Evolutionary conservation across 2,329 filamentous ascomycete species (phyloP).

Genomic region (Cladosporium sp.): DNA sequence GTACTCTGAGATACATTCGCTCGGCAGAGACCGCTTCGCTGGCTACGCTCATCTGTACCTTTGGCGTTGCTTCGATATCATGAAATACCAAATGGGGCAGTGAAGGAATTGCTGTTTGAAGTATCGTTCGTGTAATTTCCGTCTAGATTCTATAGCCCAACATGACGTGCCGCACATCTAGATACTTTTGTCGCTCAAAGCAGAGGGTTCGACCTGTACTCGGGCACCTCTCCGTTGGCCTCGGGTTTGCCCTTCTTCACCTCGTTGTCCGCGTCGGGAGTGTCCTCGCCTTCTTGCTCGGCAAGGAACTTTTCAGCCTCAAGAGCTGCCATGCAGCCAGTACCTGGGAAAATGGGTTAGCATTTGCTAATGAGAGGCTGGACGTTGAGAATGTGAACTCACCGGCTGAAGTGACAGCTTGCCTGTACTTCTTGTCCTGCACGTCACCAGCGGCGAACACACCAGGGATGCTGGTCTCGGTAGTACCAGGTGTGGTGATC

Average conservation of each 20-base stretch:
- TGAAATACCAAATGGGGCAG: no score
- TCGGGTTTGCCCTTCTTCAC: conserved; percentile 39
- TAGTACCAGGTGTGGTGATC: conserved; percentile 79
- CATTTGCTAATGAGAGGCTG: neutral
- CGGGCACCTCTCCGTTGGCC: conserved; percentile 49
- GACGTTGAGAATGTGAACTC: conserved; percentile 34
- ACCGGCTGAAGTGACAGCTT: conserved; percentile 97
- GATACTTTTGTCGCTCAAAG: conserved; percentile 38
- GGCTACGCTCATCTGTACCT: no score
- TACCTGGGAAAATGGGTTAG: conserved; percentile 49
- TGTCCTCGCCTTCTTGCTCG: conserved; percentile 62
- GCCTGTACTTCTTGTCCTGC: conserved; percentile 96
- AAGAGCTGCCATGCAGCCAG: conserved; percentile 89
- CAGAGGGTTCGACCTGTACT: conserved; percentile 59
- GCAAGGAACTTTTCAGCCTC: conserved; percentile 92
- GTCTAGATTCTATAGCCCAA: conserved; percentile 4
- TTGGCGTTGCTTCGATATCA: no score
- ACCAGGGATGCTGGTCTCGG: conserved; percentile 79
- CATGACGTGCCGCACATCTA: no score
- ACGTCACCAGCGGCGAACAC: conserved; percentile 97
- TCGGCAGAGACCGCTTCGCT: no score
- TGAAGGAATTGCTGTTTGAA: no score
- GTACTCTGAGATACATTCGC: neutral
- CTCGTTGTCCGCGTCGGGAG: conserved; percentile 43
- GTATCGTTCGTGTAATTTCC: neutral